Evolutionary conservation across 495 filamentous ascomycete genomes (phyloP).

Genomic region (Talaromyces ruber): DNA sequence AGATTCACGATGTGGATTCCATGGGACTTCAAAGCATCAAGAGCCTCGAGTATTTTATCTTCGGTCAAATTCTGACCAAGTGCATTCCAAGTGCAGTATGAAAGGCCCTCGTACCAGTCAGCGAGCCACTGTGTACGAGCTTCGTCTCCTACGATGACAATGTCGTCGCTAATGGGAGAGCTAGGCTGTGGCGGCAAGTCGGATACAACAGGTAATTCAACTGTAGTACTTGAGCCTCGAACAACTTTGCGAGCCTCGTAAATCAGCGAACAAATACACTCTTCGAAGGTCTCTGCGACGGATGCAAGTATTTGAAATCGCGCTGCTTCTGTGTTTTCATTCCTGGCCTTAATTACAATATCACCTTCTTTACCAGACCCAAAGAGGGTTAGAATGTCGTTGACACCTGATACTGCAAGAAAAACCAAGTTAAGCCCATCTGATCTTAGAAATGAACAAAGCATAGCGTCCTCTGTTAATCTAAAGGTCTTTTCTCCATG

Average conservation of each 20-base stretch:
- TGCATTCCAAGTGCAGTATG: slow-evolving; percentile 88
- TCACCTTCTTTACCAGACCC: slow-evolving; percentile 56
- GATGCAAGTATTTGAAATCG: slow-evolving; percentile 61
- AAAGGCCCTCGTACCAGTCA: slow-evolving; percentile 80
- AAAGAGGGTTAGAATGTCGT: slow-evolving; percentile 64
- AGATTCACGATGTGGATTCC: slow-evolving; percentile 70
- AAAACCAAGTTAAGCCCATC: slow-evolving; percentile 76
- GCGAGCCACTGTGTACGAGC: slow-evolving; percentile 63
- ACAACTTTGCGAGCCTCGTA: slow-evolving; percentile 75
- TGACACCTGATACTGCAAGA: slow-evolving; percentile 68
- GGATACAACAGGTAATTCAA: slow-evolving; percentile 13
- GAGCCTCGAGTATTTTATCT: slow-evolving; percentile 64
- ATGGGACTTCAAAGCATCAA: slow-evolving; percentile 60
- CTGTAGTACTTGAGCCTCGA: slow-evolving; percentile 19
- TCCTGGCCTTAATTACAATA: slow-evolving; percentile 60
- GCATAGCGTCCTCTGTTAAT: slow-evolving; percentile 66
- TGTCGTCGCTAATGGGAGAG: slow-evolving; percentile 30
- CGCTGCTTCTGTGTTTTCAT: slow-evolving; percentile 49
- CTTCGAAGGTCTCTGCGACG: slow-evolving; percentile 66
- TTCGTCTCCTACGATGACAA: slow-evolving; percentile 34
- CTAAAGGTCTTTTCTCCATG: slow-evolving; percentile 63
- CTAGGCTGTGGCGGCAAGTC: slow-evolving; percentile 18
- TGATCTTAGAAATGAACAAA: slow-evolving; percentile 69
- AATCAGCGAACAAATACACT: slow-evolving; percentile 70
- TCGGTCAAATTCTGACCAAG: slow-evolving; percentile 77